A percentile compares a stretch with the other conserved stretches of the same genome.
Evolutionary conservation across 2,329 filamentous ascomycete species (phyloP).

Genomic region (Lachnellula suecica): DNA sequence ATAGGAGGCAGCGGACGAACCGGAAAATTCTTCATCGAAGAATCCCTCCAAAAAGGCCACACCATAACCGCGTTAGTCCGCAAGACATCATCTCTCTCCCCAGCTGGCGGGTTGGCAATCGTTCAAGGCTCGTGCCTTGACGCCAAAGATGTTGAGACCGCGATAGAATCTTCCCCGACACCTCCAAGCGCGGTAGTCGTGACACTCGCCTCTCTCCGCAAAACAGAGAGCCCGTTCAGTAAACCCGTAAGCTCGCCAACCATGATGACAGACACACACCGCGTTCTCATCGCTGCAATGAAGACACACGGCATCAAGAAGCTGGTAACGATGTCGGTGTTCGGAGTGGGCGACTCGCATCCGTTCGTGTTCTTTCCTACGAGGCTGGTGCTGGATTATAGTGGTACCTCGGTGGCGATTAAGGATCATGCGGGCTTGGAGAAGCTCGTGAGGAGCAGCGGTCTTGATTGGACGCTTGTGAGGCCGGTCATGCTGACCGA

Average conservation of each 20-base stretch:
- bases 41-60: constrained; percentile 40
- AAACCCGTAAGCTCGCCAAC: constrained; percentile 41
- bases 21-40: constrained; percentile 41
- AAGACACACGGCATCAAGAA: constrained; percentile 36
- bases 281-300: constrained; percentile 39
- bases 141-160: constrained; percentile 35
- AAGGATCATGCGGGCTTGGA: constrained; percentile 44
- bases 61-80: constrained; percentile 47
- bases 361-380: constrained; percentile 40
- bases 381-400: constrained; percentile 44
- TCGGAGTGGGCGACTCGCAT: constrained; percentile 48
- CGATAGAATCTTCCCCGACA: constrained; percentile 30
- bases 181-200: constrained; percentile 42
- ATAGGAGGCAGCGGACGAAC: constrained; percentile 48
- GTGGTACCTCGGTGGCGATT: constrained; percentile 42
- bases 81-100: constrained; percentile 33
- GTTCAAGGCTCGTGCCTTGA: constrained; percentile 39
- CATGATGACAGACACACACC: constrained; percentile 46
- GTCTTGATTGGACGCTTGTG: constrained; percentile 19
- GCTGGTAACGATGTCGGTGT: constrained; percentile 49
- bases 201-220: constrained; percentile 47
- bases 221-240: constrained; percentile 47
- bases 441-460: constrained; percentile 5
- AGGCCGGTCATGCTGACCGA: constrained; percentile 18
- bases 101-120: constrained; percentile 36